Evolutionary conservation across 805 yeast species (phyloP).

Genomic region (Yamadazyma olivae): DNA sequence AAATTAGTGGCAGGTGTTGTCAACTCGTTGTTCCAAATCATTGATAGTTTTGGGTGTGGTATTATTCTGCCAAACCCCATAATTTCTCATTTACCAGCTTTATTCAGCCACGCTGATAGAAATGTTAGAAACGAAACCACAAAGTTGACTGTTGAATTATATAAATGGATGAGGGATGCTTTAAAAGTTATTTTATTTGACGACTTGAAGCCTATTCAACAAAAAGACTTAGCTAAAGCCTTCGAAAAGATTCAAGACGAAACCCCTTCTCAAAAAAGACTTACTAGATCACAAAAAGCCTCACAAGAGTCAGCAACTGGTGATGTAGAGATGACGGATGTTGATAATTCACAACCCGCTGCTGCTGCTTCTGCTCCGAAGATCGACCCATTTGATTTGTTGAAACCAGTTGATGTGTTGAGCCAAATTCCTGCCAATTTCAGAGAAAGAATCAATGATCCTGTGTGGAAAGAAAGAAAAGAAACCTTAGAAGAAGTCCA

Average conservation of each 20-base stretch:
- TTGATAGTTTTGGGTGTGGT: constrained; percentile 60
- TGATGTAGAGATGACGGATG: constrained; percentile 29
- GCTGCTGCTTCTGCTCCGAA: constrained; percentile 8
- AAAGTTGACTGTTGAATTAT: constrained; percentile 62
- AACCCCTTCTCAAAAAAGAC: constrained; percentile 50
- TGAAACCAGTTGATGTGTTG: constrained; percentile 67
- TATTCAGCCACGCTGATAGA: constrained; percentile 83
- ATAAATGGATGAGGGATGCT: constrained; percentile 69
- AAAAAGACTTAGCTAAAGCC: constrained; percentile 70
- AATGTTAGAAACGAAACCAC: constrained; percentile 81
- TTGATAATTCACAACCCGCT: constrained; percentile 5
- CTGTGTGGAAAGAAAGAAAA: constrained; percentile 90
- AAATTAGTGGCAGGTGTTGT: constrained; percentile 72
- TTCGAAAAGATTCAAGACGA: constrained; percentile 51
- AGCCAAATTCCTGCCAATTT: constrained; percentile 66
- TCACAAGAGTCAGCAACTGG: constrained; percentile 16
- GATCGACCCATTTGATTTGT: constrained; percentile 67
- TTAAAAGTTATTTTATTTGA: constrained; percentile 60
- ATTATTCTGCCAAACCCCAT: constrained; percentile 57
- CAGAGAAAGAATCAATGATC: constrained; percentile 48
- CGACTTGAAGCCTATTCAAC: constrained; percentile 86
- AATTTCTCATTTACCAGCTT: constrained; percentile 55
- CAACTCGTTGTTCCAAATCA: constrained; percentile 53
- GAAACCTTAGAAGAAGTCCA: constrained; percentile 70
- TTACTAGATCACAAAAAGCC: constrained; percentile 42